Evolutionary conservation across 1,139 yeast genomes (phyloP).

Genomic region (Ogataea hybrid): DNA sequence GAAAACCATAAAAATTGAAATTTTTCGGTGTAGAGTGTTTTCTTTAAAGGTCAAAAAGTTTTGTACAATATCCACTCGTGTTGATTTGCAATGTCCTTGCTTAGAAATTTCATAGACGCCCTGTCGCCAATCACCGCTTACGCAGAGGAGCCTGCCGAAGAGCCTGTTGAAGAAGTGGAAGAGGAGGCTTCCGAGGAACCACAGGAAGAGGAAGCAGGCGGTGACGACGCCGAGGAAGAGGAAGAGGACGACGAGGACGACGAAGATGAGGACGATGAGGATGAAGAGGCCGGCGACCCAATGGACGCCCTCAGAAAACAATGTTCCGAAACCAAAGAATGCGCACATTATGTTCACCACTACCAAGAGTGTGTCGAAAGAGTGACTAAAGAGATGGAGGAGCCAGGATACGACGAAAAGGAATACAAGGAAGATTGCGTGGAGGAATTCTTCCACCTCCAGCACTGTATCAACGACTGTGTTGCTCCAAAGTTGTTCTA

Average conservation of each 20-base stretch:
- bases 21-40: constrained; percentile 15
- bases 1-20: constrained; percentile 17
- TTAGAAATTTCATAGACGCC: constrained; percentile 78
- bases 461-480: constrained; percentile 90
- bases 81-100: constrained; percentile 47
- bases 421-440: constrained; percentile 96
- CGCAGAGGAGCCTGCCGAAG: constrained; percentile 62
- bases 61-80: constrained; percentile 7
- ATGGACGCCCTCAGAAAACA: constrained; percentile 64
- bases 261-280: constrained; percentile 76
- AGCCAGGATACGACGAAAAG: constrained; percentile 73
- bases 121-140: constrained; percentile 77
- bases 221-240: constrained; percentile 63
- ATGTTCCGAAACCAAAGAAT: constrained; percentile 64
- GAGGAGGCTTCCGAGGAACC: constrained; percentile 29
- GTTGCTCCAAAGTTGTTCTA: constrained; percentile 89
- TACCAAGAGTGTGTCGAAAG: constrained; percentile 94
- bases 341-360: constrained; percentile 81
- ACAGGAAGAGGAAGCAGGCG: constrained; percentile 43
- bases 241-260: constrained; percentile 70
- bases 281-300: constrained; percentile 71
- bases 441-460: constrained; percentile 96
- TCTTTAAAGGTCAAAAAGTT: constrained; percentile 9
- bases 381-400: constrained; percentile 84
- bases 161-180: constrained; percentile 30